phyloP scores from a whole-genome alignment of 1,284 basidiomycete genomes.

The Papiliotrema terrestris region DNA sequence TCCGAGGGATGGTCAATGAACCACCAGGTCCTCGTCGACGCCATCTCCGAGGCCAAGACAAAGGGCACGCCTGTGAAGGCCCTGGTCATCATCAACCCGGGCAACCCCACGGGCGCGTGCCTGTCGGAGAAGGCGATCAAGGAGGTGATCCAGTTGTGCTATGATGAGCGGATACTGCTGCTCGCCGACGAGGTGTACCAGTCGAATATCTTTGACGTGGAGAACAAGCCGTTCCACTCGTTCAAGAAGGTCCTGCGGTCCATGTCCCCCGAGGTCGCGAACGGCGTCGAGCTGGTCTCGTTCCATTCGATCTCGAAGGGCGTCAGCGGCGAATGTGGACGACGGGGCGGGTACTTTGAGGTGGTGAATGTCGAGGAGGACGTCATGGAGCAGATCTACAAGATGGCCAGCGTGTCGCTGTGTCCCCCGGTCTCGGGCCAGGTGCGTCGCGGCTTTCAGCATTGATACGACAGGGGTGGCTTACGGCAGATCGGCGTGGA shows the following conservation, averaged over 20 bases:
- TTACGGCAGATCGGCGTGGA: constrained; percentile 73
- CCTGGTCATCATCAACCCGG: constrained; percentile 92
- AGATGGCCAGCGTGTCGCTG: constrained; percentile 84
- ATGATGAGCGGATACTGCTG: constrained; percentile 77
- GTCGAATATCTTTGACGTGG: constrained; percentile 70
- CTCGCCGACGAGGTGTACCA: constrained; percentile 97
- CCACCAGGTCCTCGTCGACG: constrained; percentile 62
- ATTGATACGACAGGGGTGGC: background rate
- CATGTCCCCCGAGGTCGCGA: constrained; percentile 53
- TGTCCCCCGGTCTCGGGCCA: constrained; percentile 81
- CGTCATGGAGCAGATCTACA: constrained; percentile 81
- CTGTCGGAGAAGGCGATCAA: constrained; percentile 68
- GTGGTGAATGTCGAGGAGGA: constrained; percentile 72
- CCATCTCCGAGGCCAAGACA: constrained; percentile 64
- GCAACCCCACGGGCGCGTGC: constrained; percentile 88
- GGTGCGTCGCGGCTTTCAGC: constrained; percentile 18
- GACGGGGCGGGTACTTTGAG: constrained; percentile 92
- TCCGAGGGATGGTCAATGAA: constrained; percentile 80
- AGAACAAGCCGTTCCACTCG: constrained; percentile 72
- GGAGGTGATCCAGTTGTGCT: constrained; percentile 72
- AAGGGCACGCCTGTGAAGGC: constrained; percentile 69
- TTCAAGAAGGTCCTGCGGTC: constrained; percentile 82
- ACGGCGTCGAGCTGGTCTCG: constrained; percentile 69
- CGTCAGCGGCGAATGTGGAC: constrained; percentile 87
- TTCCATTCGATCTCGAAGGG: constrained; percentile 97